phyloP scores from a whole-genome alignment of 169 alveolate species.

The Blepharisma undulans region DNA sequence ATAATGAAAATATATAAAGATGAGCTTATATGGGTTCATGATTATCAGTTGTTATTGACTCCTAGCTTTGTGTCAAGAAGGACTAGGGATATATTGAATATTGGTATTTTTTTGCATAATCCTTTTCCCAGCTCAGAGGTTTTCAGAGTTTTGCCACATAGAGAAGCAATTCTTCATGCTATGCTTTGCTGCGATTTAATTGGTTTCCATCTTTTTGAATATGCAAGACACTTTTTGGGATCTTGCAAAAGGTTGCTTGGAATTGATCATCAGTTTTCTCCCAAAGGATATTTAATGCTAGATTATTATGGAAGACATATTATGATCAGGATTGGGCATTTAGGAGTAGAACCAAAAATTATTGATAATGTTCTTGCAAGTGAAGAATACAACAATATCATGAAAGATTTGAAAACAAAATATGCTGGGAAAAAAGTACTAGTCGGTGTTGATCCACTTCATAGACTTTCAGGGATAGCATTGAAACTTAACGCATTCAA shows the following conservation, averaged over 20 bases:
- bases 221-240: constrained; percentile 86
- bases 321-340: constrained; percentile 39
- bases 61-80: constrained; percentile 79
- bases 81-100: constrained; percentile 69
- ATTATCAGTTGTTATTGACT: constrained; percentile 86
- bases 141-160: constrained; percentile 87
- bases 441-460: constrained; percentile 26
- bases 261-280: constrained; percentile 81
- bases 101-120: constrained; percentile 92
- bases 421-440: constrained; percentile 4
- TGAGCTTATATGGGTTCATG: constrained; percentile 92
- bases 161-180: constrained; percentile 90
- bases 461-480: constrained; percentile 18
- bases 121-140: constrained; percentile 94
- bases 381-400: neutral
- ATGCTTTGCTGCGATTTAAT: constrained; percentile 91
- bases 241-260: constrained; percentile 90
- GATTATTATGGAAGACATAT: constrained; percentile 86
- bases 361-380: neutral
- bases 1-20: constrained; percentile 48
- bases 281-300: constrained; percentile 86
- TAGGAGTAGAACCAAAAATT: constrained; percentile 22
- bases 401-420: neutral
- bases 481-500: constrained; percentile 38
- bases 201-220: constrained; percentile 94